Base-by-base conservation (phyloP, 129 eudicot genomes). In the Calendula officinalis region DNA sequence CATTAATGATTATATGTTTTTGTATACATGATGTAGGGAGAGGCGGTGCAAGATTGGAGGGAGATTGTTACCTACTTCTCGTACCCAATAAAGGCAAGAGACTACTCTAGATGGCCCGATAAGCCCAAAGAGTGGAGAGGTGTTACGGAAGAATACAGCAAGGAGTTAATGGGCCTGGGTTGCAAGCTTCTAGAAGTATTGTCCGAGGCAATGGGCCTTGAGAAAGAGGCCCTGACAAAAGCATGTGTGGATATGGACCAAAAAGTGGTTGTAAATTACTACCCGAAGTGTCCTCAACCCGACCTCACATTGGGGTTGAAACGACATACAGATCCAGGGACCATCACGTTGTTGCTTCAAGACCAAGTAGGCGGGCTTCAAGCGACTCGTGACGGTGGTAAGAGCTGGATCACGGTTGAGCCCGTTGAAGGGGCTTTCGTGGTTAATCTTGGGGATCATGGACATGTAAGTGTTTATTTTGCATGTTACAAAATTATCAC, bases 191-290 rank as follows among this genome's bases (percentile, higher is more conserved):
- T 90, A 64, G 95, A 77, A 58, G 85, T 86, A 5, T 41, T 90
- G n/a, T 90, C 97, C 0, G 95, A 90, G 68, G 97, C 95, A 6
- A 90, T 90, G 90, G 95, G 87, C 27, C 81, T 90, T 3, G 92
- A 90, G n/a, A 84, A 77, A 17, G 97, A 90, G 33, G 89, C 97
- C 4, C 42, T 86, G 3, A 62, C 89, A 0, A 80, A 86, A 59
- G 95, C 97, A 0, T 90, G 97, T 58, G 82, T 86, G 16, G 92
- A 90, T 5, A 83, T 90, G 97, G 95, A 90, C 61, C 95, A 86
- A 69, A 90, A 90, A 62, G 73, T 90, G 44, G 85, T 90, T 52
- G 86, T 90, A 2, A 86, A 86, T 66, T 84, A 67, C 67, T 90
- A 90, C 70, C 97, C 97, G 0, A 86, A 86, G 70, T 90, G 97